Evolutionary conservation across 257 asterid genomes (phyloP).

Genomic region (Cordia subcordata): DNA sequence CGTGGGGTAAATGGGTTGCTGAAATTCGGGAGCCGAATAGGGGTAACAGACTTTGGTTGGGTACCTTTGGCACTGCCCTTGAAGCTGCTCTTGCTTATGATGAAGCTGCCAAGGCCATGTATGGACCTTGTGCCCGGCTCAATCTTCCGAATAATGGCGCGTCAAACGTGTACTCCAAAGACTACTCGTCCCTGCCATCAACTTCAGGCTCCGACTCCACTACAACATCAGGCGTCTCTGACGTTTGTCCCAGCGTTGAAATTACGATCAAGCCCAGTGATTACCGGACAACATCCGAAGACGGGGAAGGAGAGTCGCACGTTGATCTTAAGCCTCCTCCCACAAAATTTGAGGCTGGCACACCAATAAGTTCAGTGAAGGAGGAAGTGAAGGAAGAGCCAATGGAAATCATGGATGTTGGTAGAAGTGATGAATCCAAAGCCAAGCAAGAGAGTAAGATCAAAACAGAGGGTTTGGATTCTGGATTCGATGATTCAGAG

Average conservation of each 20-base stretch:
- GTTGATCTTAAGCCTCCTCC: not conserved
- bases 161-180: not conserved
- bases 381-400: constrained; percentile 13
- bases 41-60: constrained; percentile 39
- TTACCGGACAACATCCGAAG: constrained; percentile 15
- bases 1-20: constrained; percentile 48
- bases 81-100: constrained; percentile 39
- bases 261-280: not conserved
- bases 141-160: constrained; percentile 19
- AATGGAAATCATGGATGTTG: not conserved
- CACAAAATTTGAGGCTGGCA: constrained; percentile 8
- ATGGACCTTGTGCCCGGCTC: constrained; percentile 30
- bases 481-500: constrained; percentile 11
- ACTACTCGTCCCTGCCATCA: constrained; percentile 15
- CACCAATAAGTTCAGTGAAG: constrained; percentile 19
- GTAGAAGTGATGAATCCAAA: not conserved
- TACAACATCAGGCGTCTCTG: constrained; percentile 32
- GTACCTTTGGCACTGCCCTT: constrained; percentile 27
- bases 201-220: constrained; percentile 36
- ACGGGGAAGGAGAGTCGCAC: constrained; percentile 2
- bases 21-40: constrained; percentile 36
- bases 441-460: constrained; percentile 1
- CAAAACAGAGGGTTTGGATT: not conserved
- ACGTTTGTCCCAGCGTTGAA: constrained; percentile 26
- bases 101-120: constrained; percentile 38